Evolutionary conservation across 768 basidiomycete genomes (phyloP).

Genomic region (Lyophyllum semitale): DNA sequence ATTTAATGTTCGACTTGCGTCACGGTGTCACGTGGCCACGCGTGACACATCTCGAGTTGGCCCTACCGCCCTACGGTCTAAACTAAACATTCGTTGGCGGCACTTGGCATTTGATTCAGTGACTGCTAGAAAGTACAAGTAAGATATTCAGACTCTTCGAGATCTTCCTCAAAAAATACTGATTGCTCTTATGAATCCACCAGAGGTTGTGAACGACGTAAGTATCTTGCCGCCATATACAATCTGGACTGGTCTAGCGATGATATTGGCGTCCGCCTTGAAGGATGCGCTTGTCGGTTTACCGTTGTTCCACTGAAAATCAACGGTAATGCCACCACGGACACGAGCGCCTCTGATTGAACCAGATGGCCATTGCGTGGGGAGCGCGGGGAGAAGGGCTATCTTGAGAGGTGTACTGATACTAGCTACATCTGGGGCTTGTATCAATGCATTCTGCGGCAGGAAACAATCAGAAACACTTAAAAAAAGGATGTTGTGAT

Average conservation of each 20-base stretch:
- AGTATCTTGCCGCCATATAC: slow-evolving; percentile 19
- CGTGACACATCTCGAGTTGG: too few species aligned
- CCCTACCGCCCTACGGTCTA: too few species aligned
- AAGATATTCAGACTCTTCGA: too few species aligned
- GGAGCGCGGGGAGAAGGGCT: slow-evolving; percentile 67
- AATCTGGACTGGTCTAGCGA: slow-evolving; percentile 17
- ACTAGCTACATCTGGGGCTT: slow-evolving; percentile 66
- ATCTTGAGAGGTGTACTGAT: slow-evolving; percentile 51
- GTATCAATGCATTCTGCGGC: slow-evolving; percentile 58
- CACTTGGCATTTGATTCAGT: too few species aligned
- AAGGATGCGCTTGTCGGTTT: slow-evolving; percentile 14
- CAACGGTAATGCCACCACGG: slow-evolving; percentile 61
- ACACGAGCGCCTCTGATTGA: slow-evolving; percentile 62
- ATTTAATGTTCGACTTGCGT: too few species aligned
- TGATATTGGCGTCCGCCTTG: slow-evolving; percentile 13
- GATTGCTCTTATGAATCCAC: slow-evolving; percentile 10
- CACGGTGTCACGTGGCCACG: too few species aligned
- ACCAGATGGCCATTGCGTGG: slow-evolving; percentile 60
- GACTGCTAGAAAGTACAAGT: too few species aligned
- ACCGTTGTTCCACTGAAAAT: slow-evolving; percentile 48
- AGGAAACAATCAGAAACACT: background rate
- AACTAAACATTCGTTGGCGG: too few species aligned
- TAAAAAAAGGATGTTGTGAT: slow-evolving; percentile 14
- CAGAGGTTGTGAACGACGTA: slow-evolving; percentile 17
- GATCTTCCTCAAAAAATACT: slow-evolving; percentile 12